A percentile compares a stretch with the other conserved stretches of the same genome.
Conservation (phyloP, 2,329 filamentous ascomycete species). For the Periconia digitata region DNA sequence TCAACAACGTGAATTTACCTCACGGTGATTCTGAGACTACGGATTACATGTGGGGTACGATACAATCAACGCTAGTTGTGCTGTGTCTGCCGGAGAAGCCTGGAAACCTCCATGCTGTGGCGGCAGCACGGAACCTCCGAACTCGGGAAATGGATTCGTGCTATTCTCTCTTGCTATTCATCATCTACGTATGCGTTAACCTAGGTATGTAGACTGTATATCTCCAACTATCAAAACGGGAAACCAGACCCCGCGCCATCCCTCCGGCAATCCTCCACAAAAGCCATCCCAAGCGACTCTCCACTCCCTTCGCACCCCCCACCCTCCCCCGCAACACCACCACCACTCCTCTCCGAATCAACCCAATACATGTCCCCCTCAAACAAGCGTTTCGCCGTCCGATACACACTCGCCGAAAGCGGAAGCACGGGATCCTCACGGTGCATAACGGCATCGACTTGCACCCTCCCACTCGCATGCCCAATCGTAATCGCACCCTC, state of each 20-base stretch:
- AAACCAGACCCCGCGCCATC: not conserved
- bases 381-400: conserved; percentile 42
- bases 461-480: conserved; percentile 42
- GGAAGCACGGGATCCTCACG: conserved; percentile 22
- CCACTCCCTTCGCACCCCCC: conserved; percentile 3
- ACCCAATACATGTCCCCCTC: conserved; percentile 34
- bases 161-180: too few species aligned
- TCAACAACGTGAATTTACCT: too few species aligned
- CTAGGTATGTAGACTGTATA: too few species aligned
- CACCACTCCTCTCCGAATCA: conserved; percentile 6
- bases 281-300: conserved; percentile 27
- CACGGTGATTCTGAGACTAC: too few species aligned
- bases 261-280: conserved; percentile 16
- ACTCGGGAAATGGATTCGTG: too few species aligned
- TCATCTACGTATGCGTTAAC: too few species aligned
- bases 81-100: too few species aligned
- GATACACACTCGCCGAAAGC: conserved; percentile 35
- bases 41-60: too few species aligned
- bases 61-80: too few species aligned
- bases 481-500: conserved; percentile 41
- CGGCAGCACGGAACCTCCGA: too few species aligned
- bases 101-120: too few species aligned
- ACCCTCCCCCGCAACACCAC: not conserved
- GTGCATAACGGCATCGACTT: conserved; percentile 38
- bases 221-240: too few species aligned